Evolutionary conservation across 2,329 filamentous ascomycete genomes (phyloP).

Genomic region (Cadophora malorum): DNA sequence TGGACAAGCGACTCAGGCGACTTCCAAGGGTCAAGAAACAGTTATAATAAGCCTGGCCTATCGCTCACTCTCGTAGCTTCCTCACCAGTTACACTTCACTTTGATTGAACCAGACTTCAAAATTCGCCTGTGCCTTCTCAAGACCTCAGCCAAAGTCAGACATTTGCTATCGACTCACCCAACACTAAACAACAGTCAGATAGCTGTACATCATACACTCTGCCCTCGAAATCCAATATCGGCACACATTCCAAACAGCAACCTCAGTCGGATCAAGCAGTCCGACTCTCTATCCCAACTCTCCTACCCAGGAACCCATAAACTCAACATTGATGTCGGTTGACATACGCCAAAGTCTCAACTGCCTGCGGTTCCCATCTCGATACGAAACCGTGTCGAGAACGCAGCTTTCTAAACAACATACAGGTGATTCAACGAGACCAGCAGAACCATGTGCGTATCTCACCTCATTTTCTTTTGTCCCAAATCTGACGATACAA

Average conservation of each 20-base stretch:
- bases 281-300: conserved; percentile 26
- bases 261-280: conserved; percentile 25
- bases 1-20: conserved; percentile 24
- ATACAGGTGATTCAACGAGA: conserved; percentile 56
- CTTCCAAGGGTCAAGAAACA: conserved; percentile 25
- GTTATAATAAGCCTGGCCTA: conserved; percentile 37
- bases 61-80: conserved; percentile 29
- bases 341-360: conserved; percentile 60
- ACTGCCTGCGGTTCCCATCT: conserved; percentile 60
- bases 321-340: conserved; percentile 60
- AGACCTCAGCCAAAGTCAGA: conserved; percentile 5
- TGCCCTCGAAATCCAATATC: conserved; percentile 9
- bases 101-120: conserved; percentile 17
- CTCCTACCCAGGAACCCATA: conserved; percentile 24
- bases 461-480: not conserved
- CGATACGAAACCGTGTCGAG: conserved; percentile 62
- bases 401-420: conserved; percentile 60
- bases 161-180: conserved; percentile 26
- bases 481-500: conserved; percentile 22
- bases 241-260: not conserved
- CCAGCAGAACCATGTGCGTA: conserved; percentile 44
- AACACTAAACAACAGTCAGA: conserved; percentile 18
- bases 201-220: not conserved
- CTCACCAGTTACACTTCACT: conserved; percentile 15
- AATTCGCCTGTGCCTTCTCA: not conserved